A percentile compares a stretch with the other conserved stretches of the same genome.
phyloP scores from a whole-genome alignment of 2,329 filamentous ascomycete species.

The Pleomassaria siparia region DNA sequence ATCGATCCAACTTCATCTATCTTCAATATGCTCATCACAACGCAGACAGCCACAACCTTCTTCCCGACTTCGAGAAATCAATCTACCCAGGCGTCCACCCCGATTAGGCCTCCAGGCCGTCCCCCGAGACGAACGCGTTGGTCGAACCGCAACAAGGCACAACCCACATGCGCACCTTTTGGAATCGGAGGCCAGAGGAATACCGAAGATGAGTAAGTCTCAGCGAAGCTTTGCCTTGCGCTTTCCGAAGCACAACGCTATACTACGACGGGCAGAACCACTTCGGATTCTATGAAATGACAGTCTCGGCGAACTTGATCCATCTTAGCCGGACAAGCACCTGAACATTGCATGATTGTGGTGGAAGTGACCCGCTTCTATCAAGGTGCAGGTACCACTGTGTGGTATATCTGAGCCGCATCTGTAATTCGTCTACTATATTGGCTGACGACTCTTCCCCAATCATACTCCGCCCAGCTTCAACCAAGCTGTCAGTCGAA shows the following conservation, averaged over 20 bases:
- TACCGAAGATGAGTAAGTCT: too few species aligned
- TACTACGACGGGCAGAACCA: too few species aligned
- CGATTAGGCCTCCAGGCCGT: not conserved
- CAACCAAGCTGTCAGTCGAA: conserved; percentile 1
- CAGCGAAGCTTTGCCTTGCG: too few species aligned
- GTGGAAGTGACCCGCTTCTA: not conserved
- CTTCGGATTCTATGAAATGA: too few species aligned
- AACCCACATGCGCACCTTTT: too few species aligned
- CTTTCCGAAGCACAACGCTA: too few species aligned
- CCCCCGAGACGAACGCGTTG: not conserved
- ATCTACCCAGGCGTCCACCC: not conserved
- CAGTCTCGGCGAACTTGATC: conserved; percentile 12
- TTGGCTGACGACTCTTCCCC: not conserved
- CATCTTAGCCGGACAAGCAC: conserved; percentile 18
- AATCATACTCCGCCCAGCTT: conserved; percentile 4
- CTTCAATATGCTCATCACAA: conserved; percentile 2
- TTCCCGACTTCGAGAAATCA: not conserved
- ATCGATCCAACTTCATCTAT: conserved; percentile 10
- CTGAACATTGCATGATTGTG: conserved; percentile 3
- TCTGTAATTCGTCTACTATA: conserved; percentile 4
- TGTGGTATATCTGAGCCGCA: conserved; percentile 6
- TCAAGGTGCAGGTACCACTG: not conserved
- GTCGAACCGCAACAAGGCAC: not conserved
- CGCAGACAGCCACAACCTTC: not conserved
- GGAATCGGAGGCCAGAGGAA: too few species aligned